Evolutionary conservation across 768 basidiomycete genomes (phyloP).

Genomic region (Leccinellum rugosiceps): DNA sequence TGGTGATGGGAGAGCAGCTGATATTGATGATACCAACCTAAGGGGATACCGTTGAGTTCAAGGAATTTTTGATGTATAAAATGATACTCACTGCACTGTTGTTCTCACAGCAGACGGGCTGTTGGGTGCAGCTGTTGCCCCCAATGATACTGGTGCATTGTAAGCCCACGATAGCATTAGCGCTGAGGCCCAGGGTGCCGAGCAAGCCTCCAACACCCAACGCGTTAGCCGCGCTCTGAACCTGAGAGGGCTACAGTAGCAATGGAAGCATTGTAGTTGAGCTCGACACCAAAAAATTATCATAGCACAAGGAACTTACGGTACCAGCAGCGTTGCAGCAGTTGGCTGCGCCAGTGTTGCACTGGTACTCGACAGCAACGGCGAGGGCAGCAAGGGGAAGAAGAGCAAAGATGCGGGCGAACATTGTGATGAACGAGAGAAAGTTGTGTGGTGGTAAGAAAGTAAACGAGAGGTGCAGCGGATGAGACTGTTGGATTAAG

Average conservation of each 20-base stretch:
- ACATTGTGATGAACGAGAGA: not conserved
- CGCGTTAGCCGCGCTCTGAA: too few species aligned
- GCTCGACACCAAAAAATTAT: not conserved
- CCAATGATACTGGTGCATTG: not conserved
- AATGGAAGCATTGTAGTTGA: not conserved
- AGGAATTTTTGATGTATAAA: not conserved
- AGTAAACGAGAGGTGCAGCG: not conserved
- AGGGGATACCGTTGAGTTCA: not conserved
- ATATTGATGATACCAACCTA: not conserved
- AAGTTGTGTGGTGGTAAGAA: not conserved
- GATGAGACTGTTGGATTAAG: not conserved
- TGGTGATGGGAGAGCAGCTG: not conserved
- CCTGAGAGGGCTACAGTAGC: too few species aligned
- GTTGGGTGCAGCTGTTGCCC: too few species aligned
- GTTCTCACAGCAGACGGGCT: not conserved
- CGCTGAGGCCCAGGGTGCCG: not conserved
- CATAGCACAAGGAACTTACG: not conserved
- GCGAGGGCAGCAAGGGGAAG: not conserved
- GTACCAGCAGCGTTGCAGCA: not conserved
- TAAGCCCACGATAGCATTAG: not conserved
- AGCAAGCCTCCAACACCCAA: not conserved
- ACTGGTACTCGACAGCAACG: not conserved
- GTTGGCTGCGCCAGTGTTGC: not conserved
- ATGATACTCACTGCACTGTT: not conserved
- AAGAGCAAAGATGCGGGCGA: not conserved